A percentile compares a stretch with the other conserved stretches of the same genome.
These are phyloP conservation scores for Magnusiomyces fungicola DNA, from an alignment of 1,139 yeast species.

Conservation along the genomic window DNA sequence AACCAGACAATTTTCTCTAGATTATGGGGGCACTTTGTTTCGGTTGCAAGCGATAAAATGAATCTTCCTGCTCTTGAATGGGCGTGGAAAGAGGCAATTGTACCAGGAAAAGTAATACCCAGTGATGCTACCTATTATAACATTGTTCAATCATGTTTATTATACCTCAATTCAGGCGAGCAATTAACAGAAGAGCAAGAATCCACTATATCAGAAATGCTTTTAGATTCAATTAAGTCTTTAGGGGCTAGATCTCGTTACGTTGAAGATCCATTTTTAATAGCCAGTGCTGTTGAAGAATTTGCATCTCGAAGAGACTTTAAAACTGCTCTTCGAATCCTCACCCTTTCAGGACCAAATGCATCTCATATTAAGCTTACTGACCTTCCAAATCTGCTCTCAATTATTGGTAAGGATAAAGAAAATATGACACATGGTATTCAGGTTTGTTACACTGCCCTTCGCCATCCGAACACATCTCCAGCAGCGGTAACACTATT, in stretches of 20 bases:
- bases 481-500: not conserved
- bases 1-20: slow-evolving; percentile 24
- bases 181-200: slow-evolving; percentile 18
- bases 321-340: slow-evolving; percentile 1
- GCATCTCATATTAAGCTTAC: slow-evolving; percentile 5
- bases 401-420: not conserved
- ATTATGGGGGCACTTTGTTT: slow-evolving; percentile 31
- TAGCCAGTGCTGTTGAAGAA: slow-evolving; percentile 8
- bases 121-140: slow-evolving; percentile 27
- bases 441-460: not conserved
- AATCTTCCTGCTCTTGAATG: slow-evolving; percentile 26
- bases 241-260: slow-evolving; percentile 9
- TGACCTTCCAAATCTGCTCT: slow-evolving; percentile 5
- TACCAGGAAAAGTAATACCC: slow-evolving; percentile 29
- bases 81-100: slow-evolving; percentile 26
- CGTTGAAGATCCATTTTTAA: slow-evolving; percentile 5
- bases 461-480: not conserved
- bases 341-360: slow-evolving; percentile 8
- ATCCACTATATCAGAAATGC: slow-evolving; percentile 4
- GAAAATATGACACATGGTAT: not conserved
- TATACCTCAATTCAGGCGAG: slow-evolving; percentile 6
- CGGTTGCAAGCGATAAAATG: slow-evolving; percentile 21
- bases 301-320: slow-evolving; percentile 5
- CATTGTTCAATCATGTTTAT: slow-evolving; percentile 26
- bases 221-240: slow-evolving; percentile 4